Evolutionary conservation across 331 rosid species (phyloP).

Genomic region (Saraca asoca): DNA sequence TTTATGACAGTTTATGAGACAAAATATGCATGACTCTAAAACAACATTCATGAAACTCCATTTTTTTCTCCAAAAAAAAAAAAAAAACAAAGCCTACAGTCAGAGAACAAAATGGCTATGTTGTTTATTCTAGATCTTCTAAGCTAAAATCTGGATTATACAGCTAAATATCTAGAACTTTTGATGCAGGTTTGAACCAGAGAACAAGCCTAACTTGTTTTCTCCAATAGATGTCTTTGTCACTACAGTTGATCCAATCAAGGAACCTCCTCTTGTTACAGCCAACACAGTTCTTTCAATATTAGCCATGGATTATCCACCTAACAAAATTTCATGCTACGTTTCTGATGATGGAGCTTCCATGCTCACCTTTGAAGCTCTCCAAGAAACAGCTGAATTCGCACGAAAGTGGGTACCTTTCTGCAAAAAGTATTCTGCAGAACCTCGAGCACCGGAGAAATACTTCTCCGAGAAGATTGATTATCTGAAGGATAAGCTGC

Average conservation of each 20-base stretch:
- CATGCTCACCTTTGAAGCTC: conserved; percentile 91
- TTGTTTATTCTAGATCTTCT: not conserved
- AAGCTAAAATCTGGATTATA: conserved; percentile 11
- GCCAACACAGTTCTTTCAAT: conserved; percentile 92
- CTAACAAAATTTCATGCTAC: conserved; percentile 82
- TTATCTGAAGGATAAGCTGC: conserved; percentile 87
- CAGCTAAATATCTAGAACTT: conserved; percentile 16
- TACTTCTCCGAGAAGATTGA: conserved; percentile 89
- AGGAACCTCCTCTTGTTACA: conserved; percentile 95
- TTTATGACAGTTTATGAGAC: too few relatives aligned
- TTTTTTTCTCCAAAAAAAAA: not conserved
- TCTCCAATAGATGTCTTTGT: conserved; percentile 81
- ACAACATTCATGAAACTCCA: too few relatives aligned
- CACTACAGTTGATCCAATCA: conserved; percentile 89
- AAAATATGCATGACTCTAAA: not conserved
- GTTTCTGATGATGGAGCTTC: conserved; percentile 97
- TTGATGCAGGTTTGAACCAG: conserved; percentile 77
- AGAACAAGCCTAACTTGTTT: conserved; percentile 82
- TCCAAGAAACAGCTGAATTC: conserved; percentile 93
- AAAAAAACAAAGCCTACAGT: not conserved
- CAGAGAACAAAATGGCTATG: not conserved
- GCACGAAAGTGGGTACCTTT: conserved; percentile 55
- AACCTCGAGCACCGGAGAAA: conserved; percentile 96
- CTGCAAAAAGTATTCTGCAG: conserved; percentile 49
- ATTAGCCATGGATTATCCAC: conserved; percentile 91